A percentile compares a stretch with the other conserved stretches of the same genome.
Evolutionary conservation across 768 basidiomycete genomes (phyloP).

Genomic region (Lepiota subincarnata): DNA sequence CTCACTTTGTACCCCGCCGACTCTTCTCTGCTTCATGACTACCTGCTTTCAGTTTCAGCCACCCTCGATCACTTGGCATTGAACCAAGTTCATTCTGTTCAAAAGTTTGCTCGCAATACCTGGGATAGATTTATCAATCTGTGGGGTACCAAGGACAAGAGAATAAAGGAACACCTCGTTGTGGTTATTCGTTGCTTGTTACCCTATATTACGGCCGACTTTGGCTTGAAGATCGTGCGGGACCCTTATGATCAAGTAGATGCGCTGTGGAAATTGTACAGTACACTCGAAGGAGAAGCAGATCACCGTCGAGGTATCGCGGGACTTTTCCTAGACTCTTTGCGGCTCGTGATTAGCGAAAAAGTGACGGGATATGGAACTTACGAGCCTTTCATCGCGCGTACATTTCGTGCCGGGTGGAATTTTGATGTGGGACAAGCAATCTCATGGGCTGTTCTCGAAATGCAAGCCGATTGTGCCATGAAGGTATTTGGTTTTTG

Average conservation of each 20-base stretch:
- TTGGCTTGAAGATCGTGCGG: slow-evolving; percentile 14
- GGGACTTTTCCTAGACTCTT: slow-evolving; percentile 56
- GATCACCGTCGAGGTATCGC: slow-evolving; percentile 64
- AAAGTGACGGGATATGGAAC: slow-evolving; percentile 17
- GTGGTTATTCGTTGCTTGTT: slow-evolving; percentile 69
- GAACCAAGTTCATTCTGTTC: slow-evolving; percentile 61
- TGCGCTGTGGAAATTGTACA: slow-evolving; percentile 50
- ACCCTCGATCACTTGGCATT: slow-evolving; percentile 74
- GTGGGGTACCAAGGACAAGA: slow-evolving; percentile 77
- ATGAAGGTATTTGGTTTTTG: slow-evolving; percentile 13
- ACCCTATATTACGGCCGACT: slow-evolving; percentile 55
- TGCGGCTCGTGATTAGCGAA: slow-evolving; percentile 50
- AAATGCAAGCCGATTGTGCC: slow-evolving; percentile 81
- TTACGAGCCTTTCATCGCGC: slow-evolving; percentile 49
- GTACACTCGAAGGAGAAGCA: slow-evolving; percentile 56
- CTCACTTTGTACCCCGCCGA: slow-evolving; percentile 65
- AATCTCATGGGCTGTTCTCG: slow-evolving; percentile 72
- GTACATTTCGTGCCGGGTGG: slow-evolving; percentile 69
- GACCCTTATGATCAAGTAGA: slow-evolving; percentile 38
- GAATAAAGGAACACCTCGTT: slow-evolving; percentile 75
- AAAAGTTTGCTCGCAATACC: slow-evolving; percentile 52
- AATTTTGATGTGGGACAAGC: slow-evolving; percentile 69
- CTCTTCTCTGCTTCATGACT: slow-evolving; percentile 75
- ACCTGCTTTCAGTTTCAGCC: slow-evolving; percentile 62
- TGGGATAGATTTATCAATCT: slow-evolving; percentile 65